These are phyloP conservation scores for Candida hungchunana DNA, from an alignment of 805 yeast species.

Conservation along the genomic window DNA sequence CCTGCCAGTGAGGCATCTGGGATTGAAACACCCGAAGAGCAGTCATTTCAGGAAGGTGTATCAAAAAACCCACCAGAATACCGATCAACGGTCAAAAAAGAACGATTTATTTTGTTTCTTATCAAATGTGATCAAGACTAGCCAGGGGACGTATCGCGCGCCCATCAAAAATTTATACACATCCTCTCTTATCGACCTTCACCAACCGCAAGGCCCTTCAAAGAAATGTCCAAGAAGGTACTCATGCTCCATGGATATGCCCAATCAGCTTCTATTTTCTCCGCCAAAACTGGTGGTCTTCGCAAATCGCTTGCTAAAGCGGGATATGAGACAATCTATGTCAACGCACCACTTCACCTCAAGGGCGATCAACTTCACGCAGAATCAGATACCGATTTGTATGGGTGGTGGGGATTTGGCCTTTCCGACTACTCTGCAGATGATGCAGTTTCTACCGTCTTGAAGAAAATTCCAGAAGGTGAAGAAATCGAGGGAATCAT, in stretches of 20 bases:
- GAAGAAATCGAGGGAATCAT: conserved; percentile 81
- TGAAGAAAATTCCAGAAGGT: conserved; percentile 44
- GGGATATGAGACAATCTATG: conserved; percentile 66
- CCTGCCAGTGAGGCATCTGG: too few relatives aligned
- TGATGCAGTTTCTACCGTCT: conserved; percentile 37
- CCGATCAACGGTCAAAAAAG: too few relatives aligned
- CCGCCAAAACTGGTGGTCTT: conserved; percentile 81
- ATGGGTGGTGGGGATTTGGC: conserved; percentile 70
- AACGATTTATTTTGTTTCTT: too few relatives aligned
- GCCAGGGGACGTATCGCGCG: too few relatives aligned
- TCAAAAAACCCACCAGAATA: too few relatives aligned
- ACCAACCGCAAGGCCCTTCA: too few relatives aligned
- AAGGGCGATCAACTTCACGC: conserved; percentile 64
- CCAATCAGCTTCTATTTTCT: conserved; percentile 74
- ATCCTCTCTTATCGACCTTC: too few relatives aligned
- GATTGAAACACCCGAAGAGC: too few relatives aligned
- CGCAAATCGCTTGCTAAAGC: conserved; percentile 59
- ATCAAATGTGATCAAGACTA: too few relatives aligned
- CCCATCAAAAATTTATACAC: too few relatives aligned
- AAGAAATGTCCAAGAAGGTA: conserved; percentile 38
- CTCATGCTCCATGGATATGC: conserved; percentile 88
- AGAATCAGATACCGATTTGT: conserved; percentile 26
- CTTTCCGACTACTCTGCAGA: conserved; percentile 27
- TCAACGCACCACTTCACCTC: conserved; percentile 68
- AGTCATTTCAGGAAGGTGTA: too few relatives aligned